Evolutionary conservation across 768 basidiomycete species (phyloP).

Genomic region (Pulveroboletus sp.): DNA sequence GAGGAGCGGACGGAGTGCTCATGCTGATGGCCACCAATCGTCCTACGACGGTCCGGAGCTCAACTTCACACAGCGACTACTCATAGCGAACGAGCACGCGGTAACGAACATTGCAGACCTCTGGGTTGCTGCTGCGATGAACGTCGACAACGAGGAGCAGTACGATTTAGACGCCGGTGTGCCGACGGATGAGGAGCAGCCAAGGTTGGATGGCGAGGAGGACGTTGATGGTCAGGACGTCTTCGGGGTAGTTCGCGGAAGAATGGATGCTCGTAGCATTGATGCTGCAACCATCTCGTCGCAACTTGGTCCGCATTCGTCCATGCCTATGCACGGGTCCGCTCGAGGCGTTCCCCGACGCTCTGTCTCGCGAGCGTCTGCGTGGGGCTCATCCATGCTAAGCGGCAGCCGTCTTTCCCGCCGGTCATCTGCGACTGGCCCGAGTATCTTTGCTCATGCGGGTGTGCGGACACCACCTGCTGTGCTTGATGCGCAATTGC

Average conservation of each 20-base stretch:
- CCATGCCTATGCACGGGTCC: constrained; percentile 24
- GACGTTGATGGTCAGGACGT: constrained; percentile 30
- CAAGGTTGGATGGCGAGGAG: constrained; percentile 44
- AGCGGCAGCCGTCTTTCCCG: constrained; percentile 36
- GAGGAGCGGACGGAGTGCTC: constrained; percentile 48
- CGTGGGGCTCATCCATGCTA: constrained; percentile 30
- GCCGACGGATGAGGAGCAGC: constrained; percentile 22
- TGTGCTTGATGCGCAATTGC: constrained; percentile 67
- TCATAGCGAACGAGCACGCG: constrained; percentile 92
- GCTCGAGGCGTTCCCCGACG: constrained; percentile 30
- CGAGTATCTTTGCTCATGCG: constrained; percentile 78
- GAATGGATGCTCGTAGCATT: constrained; percentile 13
- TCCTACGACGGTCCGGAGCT: constrained; percentile 48
- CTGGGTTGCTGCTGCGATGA: constrained; percentile 97
- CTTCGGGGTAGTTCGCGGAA: constrained; percentile 15
- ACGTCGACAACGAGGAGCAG: constrained; percentile 85
- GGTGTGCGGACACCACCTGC: constrained; percentile 78
- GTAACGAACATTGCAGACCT: constrained; percentile 93
- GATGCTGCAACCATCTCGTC: constrained; percentile 19
- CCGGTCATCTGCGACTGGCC: constrained; percentile 55
- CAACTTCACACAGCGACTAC: constrained; percentile 81
- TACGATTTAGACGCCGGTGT: constrained; percentile 43
- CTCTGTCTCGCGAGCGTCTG: constrained; percentile 25
- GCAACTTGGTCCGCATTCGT: constrained; percentile 19
- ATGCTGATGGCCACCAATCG: constrained; percentile 39